A percentile compares a stretch with the other conserved stretches of the same genome.
Evolutionary conservation across 805 yeast species (phyloP).

Genomic region (Kodamaea kakaduensis): DNA sequence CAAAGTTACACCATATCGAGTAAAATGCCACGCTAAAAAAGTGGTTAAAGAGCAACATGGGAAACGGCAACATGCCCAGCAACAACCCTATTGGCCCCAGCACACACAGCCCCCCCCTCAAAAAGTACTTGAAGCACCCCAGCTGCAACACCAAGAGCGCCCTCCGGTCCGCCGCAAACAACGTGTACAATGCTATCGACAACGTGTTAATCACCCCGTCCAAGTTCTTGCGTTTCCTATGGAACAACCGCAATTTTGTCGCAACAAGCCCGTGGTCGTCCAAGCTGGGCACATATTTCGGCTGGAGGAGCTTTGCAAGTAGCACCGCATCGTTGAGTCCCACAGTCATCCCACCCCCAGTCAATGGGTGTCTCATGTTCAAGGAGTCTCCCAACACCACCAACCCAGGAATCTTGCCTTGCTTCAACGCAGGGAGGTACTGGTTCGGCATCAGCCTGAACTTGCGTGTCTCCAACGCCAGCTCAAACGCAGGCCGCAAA

Average conservation of each 20-base stretch:
- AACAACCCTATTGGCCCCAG: conserved; percentile 77
- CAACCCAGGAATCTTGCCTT: conserved; percentile 58
- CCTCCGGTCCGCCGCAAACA: conserved; percentile 80
- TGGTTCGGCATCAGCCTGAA: conserved; percentile 92
- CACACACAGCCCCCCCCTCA: conserved; percentile 77
- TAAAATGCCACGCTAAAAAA: conserved; percentile 90
- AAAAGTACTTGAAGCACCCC: conserved; percentile 88
- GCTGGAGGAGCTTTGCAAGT: conserved; percentile 59
- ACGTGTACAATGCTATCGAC: conserved; percentile 82
- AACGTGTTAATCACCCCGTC: conserved; percentile 86
- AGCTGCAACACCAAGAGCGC: conserved; percentile 66
- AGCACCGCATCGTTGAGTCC: conserved; percentile 82
- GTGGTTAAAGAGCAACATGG: conserved; percentile 71
- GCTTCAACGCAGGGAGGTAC: conserved; percentile 73
- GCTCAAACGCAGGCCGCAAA: conserved; percentile 61
- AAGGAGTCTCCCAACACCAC: conserved; percentile 88
- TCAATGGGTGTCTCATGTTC: conserved; percentile 96
- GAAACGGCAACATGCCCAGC: conserved; percentile 76
- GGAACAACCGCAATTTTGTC: conserved; percentile 62
- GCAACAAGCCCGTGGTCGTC: conserved; percentile 54
- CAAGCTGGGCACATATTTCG: conserved; percentile 51
- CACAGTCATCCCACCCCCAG: conserved; percentile 99
- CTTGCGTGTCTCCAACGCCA: conserved; percentile 53
- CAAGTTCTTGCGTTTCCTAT: conserved; percentile 68
- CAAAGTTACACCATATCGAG: conserved; percentile 66